phyloP scores from a whole-genome alignment of 805 yeast species.

The Starmera amethionina region DNA sequence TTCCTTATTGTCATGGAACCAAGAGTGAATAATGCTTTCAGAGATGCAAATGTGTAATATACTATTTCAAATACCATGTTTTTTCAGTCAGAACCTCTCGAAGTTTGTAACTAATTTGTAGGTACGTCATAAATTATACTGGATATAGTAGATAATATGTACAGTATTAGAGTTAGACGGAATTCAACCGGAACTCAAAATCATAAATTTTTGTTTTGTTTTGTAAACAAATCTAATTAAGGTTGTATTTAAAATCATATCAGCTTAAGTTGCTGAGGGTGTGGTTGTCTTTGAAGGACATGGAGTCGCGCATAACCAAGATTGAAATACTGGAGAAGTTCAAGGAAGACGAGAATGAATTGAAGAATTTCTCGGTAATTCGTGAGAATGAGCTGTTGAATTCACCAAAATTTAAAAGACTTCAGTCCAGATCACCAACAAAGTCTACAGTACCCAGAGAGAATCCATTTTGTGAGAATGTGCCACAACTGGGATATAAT shows the following conservation, averaged over 20 bases:
- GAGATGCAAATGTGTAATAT: too few species aligned
- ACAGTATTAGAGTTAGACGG: neutral
- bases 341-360: slow-evolving; percentile 16
- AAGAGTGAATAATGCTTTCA: slow-evolving; percentile 18
- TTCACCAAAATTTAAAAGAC: slow-evolving; percentile 17
- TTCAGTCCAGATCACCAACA: slow-evolving; percentile 16
- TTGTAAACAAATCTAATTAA: neutral
- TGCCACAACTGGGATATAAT: slow-evolving; percentile 14
- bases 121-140: too few species aligned
- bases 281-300: neutral
- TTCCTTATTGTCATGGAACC: slow-evolving; percentile 66
- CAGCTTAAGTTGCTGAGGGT: too few species aligned
- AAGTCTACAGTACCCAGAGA: slow-evolving; percentile 15
- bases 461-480: slow-evolving; percentile 8
- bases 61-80: too few species aligned
- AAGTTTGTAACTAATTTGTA: too few species aligned
- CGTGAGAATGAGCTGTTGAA: slow-evolving; percentile 17
- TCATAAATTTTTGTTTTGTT: neutral
- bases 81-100: too few species aligned
- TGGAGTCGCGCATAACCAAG: neutral
- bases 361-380: slow-evolving; percentile 13
- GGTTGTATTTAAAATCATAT: too few species aligned
- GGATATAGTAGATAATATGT: too few species aligned
- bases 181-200: neutral
- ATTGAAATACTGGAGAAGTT: slow-evolving; percentile 12